Evolutionary conservation across 768 basidiomycete genomes (phyloP).

Genomic region (Tylopilus sp.): DNA sequence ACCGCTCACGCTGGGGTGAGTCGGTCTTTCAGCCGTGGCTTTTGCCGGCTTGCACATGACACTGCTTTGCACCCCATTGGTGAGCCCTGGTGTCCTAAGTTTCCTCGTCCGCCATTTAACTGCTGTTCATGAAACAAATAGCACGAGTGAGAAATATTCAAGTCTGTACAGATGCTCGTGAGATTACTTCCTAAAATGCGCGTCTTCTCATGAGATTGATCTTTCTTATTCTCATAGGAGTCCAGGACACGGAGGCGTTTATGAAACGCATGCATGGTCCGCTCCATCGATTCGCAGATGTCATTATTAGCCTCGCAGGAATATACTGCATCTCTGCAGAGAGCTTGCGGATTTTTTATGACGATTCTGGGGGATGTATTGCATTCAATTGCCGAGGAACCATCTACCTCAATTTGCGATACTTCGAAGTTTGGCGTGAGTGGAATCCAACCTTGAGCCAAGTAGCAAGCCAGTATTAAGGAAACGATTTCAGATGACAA

Average conservation of each 20-base stretch:
- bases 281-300: constrained; percentile 64
- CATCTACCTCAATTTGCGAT: constrained; percentile 71
- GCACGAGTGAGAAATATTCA: constrained; percentile 39
- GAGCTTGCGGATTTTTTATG: constrained; percentile 81
- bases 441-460: constrained; percentile 3
- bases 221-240: neutral
- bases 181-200: too few relatives aligned
- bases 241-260: constrained; percentile 38
- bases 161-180: constrained; percentile 60
- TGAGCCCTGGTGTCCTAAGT: too few relatives aligned
- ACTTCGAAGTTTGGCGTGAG: constrained; percentile 54
- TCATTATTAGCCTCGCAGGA: constrained; percentile 56
- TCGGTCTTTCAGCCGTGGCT: neutral
- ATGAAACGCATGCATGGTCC: constrained; percentile 46
- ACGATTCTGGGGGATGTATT: constrained; percentile 69
- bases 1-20: neutral
- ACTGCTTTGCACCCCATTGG: neutral
- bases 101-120: neutral
- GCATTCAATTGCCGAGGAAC: constrained; percentile 88
- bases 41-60: neutral
- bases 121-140: neutral
- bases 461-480: neutral
- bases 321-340: constrained; percentile 68
- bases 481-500: neutral
- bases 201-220: too few relatives aligned